phyloP scores from a whole-genome alignment of 2,329 filamentous ascomycete species.

The Aspergillus fischeri region DNA sequence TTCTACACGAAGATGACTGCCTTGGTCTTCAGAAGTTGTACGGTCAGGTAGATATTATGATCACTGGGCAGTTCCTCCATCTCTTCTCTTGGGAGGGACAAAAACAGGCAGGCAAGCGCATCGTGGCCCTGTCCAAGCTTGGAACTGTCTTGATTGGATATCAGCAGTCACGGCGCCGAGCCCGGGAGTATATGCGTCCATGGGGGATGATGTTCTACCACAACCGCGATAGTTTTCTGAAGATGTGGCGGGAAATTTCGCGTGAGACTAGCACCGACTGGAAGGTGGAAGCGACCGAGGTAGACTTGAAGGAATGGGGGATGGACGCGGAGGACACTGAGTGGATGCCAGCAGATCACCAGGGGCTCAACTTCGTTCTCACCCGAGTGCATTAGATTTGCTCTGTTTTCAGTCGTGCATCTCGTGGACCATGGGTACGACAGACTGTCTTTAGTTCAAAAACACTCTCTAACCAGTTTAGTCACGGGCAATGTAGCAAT shows the following conservation, averaged over 20 bases:
- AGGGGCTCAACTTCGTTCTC: conserved; percentile 1
- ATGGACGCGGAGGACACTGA: conserved; percentile 4
- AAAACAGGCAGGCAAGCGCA: conserved; percentile 1
- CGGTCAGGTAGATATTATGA: background rate
- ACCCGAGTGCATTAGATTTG: background rate
- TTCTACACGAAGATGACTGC: too few relatives aligned
- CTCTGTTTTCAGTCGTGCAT: too few relatives aligned
- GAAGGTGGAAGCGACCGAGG: background rate
- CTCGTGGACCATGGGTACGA: too few relatives aligned
- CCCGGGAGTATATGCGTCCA: conserved; percentile 1
- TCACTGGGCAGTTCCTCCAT: conserved; percentile 6
- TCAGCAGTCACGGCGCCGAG: background rate
- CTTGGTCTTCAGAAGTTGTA: too few relatives aligned
- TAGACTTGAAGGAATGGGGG: conserved; percentile 2
- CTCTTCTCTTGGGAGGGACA: conserved; percentile 5
- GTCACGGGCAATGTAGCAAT: too few relatives aligned
- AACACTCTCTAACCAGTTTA: too few relatives aligned
- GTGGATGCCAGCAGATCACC: conserved; percentile 4
- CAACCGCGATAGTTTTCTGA: background rate
- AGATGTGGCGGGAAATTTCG: background rate
- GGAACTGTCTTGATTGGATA: conserved; percentile 1
- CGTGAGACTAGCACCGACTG: background rate
- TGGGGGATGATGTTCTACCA: conserved; percentile 8
- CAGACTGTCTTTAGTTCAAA: too few relatives aligned
- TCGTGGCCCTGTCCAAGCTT: conserved; percentile 1